Conservation (phyloP, 1,284 basidiomycete genomes). For the Ceratobasidium sp. region DNA sequence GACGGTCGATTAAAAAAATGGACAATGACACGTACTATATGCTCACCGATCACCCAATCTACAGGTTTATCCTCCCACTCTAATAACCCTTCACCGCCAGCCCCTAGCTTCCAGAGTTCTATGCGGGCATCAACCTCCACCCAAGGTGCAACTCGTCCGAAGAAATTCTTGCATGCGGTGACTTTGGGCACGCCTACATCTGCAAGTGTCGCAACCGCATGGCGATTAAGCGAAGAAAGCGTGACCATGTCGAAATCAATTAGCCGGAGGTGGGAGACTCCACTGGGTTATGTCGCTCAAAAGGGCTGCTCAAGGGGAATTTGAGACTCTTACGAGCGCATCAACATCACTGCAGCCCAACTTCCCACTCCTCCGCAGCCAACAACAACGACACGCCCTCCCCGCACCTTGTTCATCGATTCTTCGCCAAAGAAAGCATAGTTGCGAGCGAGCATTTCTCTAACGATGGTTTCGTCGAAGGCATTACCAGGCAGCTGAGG, state of each 20-base stretch:
- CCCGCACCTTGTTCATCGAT: conserved; percentile 80
- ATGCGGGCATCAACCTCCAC: conserved; percentile 81
- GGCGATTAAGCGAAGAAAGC: conserved; percentile 89
- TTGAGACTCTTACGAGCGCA: conserved; percentile 69
- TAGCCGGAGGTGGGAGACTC: conserved; percentile 73
- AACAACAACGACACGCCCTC: conserved; percentile 82
- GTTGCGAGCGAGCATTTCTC: conserved; percentile 90
- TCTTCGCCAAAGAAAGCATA: conserved; percentile 95
- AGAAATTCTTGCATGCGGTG: conserved; percentile 75
- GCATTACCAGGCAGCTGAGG: not conserved
- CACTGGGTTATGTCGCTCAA: conserved; percentile 55
- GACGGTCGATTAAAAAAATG: conserved; percentile 28
- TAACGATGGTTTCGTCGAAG: conserved; percentile 78
- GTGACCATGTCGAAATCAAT: conserved; percentile 94
- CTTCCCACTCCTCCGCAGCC: conserved; percentile 97
- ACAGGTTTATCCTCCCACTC: conserved; percentile 61
- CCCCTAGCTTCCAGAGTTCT: conserved; percentile 82
- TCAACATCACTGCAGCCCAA: conserved; percentile 94
- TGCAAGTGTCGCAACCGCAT: conserved; percentile 87
- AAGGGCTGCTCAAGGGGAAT: not conserved
- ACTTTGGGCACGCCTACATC: conserved; percentile 98
- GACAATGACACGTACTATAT: not conserved
- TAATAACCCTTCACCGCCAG: conserved; percentile 67
- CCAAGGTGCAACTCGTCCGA: conserved; percentile 70
- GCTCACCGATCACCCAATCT: conserved; percentile 86